Conservation (phyloP, 2,329 filamentous ascomycete genomes). For the Alternaria sp. region DNA sequence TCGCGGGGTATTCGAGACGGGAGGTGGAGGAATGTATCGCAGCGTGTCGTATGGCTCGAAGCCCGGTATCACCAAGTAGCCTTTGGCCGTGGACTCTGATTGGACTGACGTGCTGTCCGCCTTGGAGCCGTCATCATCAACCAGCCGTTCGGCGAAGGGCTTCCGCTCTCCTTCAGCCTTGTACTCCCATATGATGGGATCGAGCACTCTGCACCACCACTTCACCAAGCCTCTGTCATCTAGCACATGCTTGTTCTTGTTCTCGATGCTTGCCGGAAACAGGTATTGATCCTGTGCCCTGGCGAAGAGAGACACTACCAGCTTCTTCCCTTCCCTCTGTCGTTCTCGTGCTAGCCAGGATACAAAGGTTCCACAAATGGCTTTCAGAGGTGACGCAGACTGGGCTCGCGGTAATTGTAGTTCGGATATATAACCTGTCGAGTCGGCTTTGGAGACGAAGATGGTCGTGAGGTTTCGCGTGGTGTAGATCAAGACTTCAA, state of each 20-base stretch:
- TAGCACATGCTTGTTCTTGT: conserved; percentile 84
- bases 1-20: conserved; percentile 48
- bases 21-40: conserved; percentile 72
- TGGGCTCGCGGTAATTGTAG: conserved; percentile 60
- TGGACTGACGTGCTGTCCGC: conserved; percentile 19
- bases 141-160: conserved; percentile 38
- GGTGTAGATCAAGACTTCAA: conserved; percentile 86
- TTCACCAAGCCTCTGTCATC: conserved; percentile 88
- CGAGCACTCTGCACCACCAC: conserved; percentile 93
- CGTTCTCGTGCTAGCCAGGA: conserved; percentile 73
- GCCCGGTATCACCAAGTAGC: conserved; percentile 86
- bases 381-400: conserved; percentile 72
- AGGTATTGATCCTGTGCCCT: conserved; percentile 92
- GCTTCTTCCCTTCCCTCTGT: conserved; percentile 67
- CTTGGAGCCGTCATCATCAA: conserved; percentile 32
- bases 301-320: conserved; percentile 89
- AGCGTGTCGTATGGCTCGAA: conserved; percentile 80
- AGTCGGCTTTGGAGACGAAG: conserved; percentile 97
- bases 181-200: conserved; percentile 70
- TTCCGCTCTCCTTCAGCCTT: conserved; percentile 50
- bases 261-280: conserved; percentile 89
- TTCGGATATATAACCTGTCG: conserved; percentile 81
- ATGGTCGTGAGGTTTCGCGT: conserved; percentile 82
- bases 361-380: conserved; percentile 77
- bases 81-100: conserved; percentile 61